Evolutionary conservation across 2,329 filamentous ascomycete species (phyloP).

Genomic region (Fusarium stilboides): DNA sequence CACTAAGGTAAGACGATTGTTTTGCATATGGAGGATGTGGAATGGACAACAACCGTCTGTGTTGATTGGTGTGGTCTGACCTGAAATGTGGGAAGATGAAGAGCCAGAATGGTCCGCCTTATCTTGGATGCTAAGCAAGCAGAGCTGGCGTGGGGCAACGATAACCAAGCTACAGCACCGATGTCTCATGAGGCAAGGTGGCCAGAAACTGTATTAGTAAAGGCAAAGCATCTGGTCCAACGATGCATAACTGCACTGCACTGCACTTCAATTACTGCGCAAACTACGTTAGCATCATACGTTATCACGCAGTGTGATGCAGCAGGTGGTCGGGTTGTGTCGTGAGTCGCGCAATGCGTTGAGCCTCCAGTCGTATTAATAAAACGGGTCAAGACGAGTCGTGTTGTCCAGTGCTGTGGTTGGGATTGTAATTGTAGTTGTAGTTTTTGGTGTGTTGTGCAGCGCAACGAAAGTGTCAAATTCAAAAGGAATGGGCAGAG

Average conservation of each 20-base stretch:
- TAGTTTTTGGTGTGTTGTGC: constrained; percentile 34
- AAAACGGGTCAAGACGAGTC: constrained; percentile 27
- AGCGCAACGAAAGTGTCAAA: constrained; percentile 31
- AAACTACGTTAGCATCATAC: constrained; percentile 17
- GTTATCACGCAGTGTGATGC: constrained; percentile 19
- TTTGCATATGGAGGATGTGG: not conserved
- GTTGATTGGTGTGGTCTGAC: constrained; percentile 21
- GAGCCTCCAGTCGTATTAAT: constrained; percentile 31
- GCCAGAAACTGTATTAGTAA: constrained; percentile 7
- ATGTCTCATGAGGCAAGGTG: constrained; percentile 31
- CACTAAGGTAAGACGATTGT: not conserved
- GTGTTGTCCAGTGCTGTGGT: not conserved
- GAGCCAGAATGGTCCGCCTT: constrained; percentile 3
- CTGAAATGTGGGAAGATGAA: constrained; percentile 1
- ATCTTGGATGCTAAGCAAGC: not conserved
- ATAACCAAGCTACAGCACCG: constrained; percentile 6
- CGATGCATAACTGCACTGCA: not conserved
- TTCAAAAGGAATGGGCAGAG: constrained; percentile 29
- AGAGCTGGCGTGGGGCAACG: constrained; percentile 25
- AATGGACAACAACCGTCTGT: not conserved
- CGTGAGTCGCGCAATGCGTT: constrained; percentile 27
- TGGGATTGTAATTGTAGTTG: not conserved
- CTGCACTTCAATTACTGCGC: not conserved
- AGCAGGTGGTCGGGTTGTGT: constrained; percentile 22
- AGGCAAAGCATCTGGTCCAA: not conserved